Percentiles rank a stretch among this genome's conserved stretches.
Evolutionary conservation across 108 stramenopile genomes (phyloP).

Genomic region (Fragilaria radians): DNA sequence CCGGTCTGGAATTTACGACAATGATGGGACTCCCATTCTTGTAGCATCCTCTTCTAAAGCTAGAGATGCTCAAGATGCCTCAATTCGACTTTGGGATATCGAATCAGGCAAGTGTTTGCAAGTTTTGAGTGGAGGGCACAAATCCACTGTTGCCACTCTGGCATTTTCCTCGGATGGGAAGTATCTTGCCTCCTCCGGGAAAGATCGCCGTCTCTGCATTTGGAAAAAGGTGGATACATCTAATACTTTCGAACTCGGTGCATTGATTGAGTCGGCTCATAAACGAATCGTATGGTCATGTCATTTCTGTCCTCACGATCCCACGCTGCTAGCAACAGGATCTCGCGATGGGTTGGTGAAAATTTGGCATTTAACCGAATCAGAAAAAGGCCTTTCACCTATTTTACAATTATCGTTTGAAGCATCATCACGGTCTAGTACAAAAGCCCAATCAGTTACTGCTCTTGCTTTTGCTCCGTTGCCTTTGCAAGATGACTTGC

Average conservation of each 20-base stretch:
- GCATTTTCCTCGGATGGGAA: conserved; percentile 72
- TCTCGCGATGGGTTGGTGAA: conserved; percentile 78
- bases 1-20: conserved; percentile 8
- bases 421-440: conserved; percentile 23
- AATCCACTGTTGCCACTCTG: conserved; percentile 74
- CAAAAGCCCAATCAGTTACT: conserved; percentile 69
- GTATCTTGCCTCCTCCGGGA: conserved; percentile 74
- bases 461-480: conserved; percentile 66
- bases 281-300: conserved; percentile 84
- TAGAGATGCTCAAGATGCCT: conserved; percentile 69
- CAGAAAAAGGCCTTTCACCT: conserved; percentile 12
- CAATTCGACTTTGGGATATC: conserved; percentile 74
- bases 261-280: conserved; percentile 69
- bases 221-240: conserved; percentile 45
- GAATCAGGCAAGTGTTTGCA: conserved; percentile 60
- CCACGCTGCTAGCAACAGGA: conserved; percentile 66
- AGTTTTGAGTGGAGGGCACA: conserved; percentile 68
- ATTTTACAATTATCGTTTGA: conserved; percentile 32
- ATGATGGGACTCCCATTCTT: conserved; percentile 31
- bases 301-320: conserved; percentile 62
- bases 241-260: conserved; percentile 31
- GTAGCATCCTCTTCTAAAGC: conserved; percentile 83
- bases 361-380: conserved; percentile 56
- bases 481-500: conserved; percentile 1
- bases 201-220: conserved; percentile 82